A percentile compares a stretch with the other conserved stretches of the same genome.
These are phyloP conservation scores for Filosporella fistucella DNA, from an alignment of 495 filamentous ascomycete genomes.

Conservation along the genomic window DNA sequence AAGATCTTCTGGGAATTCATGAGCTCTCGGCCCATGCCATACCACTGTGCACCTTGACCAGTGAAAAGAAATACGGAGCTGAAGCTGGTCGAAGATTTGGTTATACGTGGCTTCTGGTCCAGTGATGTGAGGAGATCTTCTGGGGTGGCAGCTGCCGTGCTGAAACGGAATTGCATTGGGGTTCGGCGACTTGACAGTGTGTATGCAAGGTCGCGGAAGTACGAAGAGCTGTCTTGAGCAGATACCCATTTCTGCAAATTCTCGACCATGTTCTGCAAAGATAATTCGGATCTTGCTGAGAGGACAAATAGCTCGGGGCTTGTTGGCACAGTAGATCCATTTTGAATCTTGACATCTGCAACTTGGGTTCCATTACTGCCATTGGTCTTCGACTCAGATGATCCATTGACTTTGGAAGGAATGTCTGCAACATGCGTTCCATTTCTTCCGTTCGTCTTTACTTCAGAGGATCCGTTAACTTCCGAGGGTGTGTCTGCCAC, in stretches of 20 bases:
- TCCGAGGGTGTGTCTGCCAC: not conserved
- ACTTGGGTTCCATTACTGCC: too few relatives aligned
- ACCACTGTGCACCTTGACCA: constrained; percentile 39
- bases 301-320: constrained; percentile 1
- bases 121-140: not conserved
- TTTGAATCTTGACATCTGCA: not conserved
- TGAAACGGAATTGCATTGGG: not conserved
- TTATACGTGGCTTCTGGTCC: constrained; percentile 1
- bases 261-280: not conserved
- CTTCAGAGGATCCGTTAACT: too few relatives aligned
- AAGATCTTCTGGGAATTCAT: constrained; percentile 27
- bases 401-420: not conserved
- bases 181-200: constrained; percentile 5
- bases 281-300: constrained; percentile 2
- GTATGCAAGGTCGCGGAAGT: constrained; percentile 22
- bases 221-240: not conserved
- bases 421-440: not conserved
- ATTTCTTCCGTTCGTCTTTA: not conserved
- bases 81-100: constrained; percentile 1
- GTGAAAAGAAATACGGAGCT: constrained; percentile 12
- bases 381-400: too few relatives aligned
- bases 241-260: constrained; percentile 4
- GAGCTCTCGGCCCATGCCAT: constrained; percentile 54
- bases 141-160: not conserved
- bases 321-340: not conserved